Evolutionary conservation across 2,329 filamentous ascomycete species (phyloP).

Genomic region (Leptosphaerulina australis): DNA sequence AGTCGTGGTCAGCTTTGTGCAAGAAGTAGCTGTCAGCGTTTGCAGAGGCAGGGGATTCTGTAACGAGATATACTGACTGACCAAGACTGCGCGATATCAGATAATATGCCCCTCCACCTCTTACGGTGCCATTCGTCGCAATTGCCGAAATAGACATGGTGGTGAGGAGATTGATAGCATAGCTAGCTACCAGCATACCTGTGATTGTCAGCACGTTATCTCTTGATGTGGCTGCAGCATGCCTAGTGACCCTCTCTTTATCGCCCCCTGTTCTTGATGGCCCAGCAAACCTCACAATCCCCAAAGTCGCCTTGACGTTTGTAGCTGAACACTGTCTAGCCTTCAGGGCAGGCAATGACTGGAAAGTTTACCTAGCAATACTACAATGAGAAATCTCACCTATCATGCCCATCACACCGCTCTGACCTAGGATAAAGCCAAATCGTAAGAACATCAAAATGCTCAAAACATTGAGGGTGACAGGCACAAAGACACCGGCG

Average conservation of each 20-base stretch:
- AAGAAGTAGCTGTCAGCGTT: too few relatives aligned
- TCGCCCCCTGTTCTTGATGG: neutral
- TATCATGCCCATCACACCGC: conserved; percentile 79
- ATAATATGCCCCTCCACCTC: conserved; percentile 87
- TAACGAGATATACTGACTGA: neutral
- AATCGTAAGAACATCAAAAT: conserved; percentile 94
- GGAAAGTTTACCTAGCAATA: neutral
- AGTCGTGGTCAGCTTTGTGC: neutral
- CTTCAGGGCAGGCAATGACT: neutral
- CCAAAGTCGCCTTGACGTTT: neutral
- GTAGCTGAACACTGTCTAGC: neutral
- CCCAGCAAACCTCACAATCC: neutral
- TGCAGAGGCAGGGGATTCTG: neutral
- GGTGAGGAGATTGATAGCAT: conserved; percentile 81
- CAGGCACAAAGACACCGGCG: conserved; percentile 74
- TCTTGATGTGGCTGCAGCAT: neutral
- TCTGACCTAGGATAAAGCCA: conserved; percentile 80
- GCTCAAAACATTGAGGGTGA: conserved; percentile 85
- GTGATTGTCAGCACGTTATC: conserved; percentile 18
- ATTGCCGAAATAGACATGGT: conserved; percentile 87
- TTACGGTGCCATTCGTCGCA: conserved; percentile 86
- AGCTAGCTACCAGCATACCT: conserved; percentile 77
- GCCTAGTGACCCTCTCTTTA: neutral
- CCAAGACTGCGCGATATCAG: conserved; percentile 78
- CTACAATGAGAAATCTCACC: conserved; percentile 57